Evolutionary conservation across 352 stramenopile genomes (phyloP), one percentile per base, ranked within the genome.

Genomic region (Globisporangium rhizosaccharum): DNA sequence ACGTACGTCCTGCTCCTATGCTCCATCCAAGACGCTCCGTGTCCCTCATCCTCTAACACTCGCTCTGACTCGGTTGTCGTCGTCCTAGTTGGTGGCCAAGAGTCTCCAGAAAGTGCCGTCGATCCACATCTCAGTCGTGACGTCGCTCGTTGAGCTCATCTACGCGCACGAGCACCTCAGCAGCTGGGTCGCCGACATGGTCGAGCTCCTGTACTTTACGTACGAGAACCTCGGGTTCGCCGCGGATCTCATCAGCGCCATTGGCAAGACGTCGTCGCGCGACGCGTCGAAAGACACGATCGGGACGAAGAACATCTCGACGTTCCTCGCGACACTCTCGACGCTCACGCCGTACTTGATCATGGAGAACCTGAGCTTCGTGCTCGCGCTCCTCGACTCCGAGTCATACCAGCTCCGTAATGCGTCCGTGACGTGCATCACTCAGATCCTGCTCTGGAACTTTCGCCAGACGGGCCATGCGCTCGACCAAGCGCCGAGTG

Each of bases 321-420:
- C 71, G 36, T 93, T 90, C 47, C 64, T 93, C 10, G 81, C 79
- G 10, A 80, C 65, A 42, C 50, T 93, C 15, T 82, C 84, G 15
- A 85, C 72, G 1, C 69, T 79, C 3, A 88, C 76, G 9, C 84
- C 84, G 6, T 75, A 75, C 23, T 63, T 90, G 49, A 82, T 91
- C 50, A 82, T 88, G 56, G 79, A 78, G 10, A 91, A 93, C 56
- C 61, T 91, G 51, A 86, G 75, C 11, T 90, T 93, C 33, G 76
- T 93, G 39, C 62, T 93, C 36, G 79, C 76, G 6, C 74, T 93
- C 15, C 67, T 90, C 10, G 80, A 90, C 52, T 85, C 79, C 3
- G 84, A 93, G 64, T 82, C 76, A 8, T 93, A 93, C 56, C 79
- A 88, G 45, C 63, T 91, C 3, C 71, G 84, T 4, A 93, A 91